These are phyloP conservation scores for Aspergillus nanangensis DNA, from an alignment of 495 filamentous ascomycete genomes.

Conservation along the genomic window DNA sequence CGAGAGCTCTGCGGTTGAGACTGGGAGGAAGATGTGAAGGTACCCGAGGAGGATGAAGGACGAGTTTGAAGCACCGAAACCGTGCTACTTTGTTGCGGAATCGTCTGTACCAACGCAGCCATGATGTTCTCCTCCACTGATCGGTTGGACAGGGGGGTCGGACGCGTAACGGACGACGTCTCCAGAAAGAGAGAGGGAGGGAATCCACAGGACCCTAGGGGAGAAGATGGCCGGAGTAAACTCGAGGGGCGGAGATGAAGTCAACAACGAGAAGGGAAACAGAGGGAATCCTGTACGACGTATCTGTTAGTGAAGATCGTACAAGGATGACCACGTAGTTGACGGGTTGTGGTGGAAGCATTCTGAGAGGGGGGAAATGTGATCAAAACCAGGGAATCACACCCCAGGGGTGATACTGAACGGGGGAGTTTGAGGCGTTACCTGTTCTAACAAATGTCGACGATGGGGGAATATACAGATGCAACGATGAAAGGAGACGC, in stretches of 20 bases:
- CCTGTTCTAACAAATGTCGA: slow-evolving; percentile 36
- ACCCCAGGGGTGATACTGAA: too few relatives aligned
- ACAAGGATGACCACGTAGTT: slow-evolving; percentile 13
- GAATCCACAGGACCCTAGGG: slow-evolving; percentile 4
- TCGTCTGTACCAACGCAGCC: slow-evolving; percentile 90
- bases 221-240: slow-evolving; percentile 8
- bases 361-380: too few relatives aligned
- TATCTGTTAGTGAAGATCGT: slow-evolving; percentile 19
- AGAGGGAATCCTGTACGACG: slow-evolving; percentile 18
- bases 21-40: slow-evolving; percentile 35
- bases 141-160: slow-evolving; percentile 10
- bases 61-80: slow-evolving; percentile 79
- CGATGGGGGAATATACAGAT: slow-evolving; percentile 35
- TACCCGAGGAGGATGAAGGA: slow-evolving; percentile 65
- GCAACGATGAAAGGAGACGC: slow-evolving; percentile 29
- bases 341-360: not conserved
- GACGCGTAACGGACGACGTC: slow-evolving; percentile 20
- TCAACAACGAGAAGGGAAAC: slow-evolving; percentile 15
- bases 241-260: slow-evolving; percentile 9
- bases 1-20: slow-evolving; percentile 52
- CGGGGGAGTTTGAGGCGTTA: too few relatives aligned
- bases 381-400: too few relatives aligned
- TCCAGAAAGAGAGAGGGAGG: slow-evolving; percentile 12
- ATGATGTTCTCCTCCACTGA: slow-evolving; percentile 48
- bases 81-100: slow-evolving; percentile 75